Conservation (phyloP, 768 basidiomycete species). For the Tricholoma sp. region DNA sequence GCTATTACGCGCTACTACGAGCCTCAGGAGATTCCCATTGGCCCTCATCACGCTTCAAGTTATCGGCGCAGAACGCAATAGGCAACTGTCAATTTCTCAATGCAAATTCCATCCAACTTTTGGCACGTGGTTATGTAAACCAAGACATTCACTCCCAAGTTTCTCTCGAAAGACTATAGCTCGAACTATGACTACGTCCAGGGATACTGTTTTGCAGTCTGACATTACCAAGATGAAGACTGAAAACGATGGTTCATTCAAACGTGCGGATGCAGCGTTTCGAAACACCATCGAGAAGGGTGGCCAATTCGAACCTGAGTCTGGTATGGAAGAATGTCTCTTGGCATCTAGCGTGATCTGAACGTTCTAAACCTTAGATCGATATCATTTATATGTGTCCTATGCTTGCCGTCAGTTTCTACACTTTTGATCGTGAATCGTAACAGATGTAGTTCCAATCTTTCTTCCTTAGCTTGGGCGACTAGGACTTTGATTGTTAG, state of each 20-base stretch:
- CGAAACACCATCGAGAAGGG: slow-evolving; percentile 50
- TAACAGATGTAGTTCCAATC: background rate
- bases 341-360: background rate
- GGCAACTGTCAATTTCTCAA: too few species aligned
- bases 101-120: too few species aligned
- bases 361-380: slow-evolving; percentile 38
- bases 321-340: slow-evolving; percentile 44
- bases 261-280: slow-evolving; percentile 49
- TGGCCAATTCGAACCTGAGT: slow-evolving; percentile 68
- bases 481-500: slow-evolving; percentile 85
- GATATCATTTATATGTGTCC: slow-evolving; percentile 90
- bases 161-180: background rate
- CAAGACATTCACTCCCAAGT: background rate
- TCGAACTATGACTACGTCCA: slow-evolving; percentile 17
- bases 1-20: too few species aligned
- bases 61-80: too few species aligned
- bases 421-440: background rate
- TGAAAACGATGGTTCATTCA: slow-evolving; percentile 47
- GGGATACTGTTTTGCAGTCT: slow-evolving; percentile 31
- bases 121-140: too few species aligned
- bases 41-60: too few species aligned
- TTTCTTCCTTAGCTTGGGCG: slow-evolving; percentile 72
- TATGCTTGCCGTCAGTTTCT: slow-evolving; percentile 69
- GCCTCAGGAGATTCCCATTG: too few species aligned
- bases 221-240: slow-evolving; percentile 51